phyloP scores from a whole-genome alignment of 768 basidiomycete species.

The Polyporus arcularius region DNA sequence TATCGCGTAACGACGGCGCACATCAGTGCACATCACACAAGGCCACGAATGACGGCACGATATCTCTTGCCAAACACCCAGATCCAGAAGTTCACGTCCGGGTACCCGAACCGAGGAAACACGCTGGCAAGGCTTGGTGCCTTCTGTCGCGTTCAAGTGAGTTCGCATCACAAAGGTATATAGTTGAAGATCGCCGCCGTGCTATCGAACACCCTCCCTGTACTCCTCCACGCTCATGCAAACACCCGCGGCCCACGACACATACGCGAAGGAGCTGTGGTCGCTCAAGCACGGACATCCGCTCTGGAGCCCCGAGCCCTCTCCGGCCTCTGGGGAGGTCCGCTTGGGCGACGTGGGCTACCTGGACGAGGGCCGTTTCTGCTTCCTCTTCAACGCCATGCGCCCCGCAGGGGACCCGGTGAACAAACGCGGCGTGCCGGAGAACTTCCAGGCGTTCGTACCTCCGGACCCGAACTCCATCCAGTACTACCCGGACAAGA shows the following conservation, averaged over 20 bases:
- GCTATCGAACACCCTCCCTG: too few relatives aligned
- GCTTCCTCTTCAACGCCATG: slow-evolving; percentile 10
- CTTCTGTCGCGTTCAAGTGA: background rate
- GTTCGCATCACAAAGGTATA: too few relatives aligned
- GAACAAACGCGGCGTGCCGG: background rate
- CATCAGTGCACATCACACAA: too few relatives aligned
- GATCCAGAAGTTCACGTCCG: slow-evolving; percentile 99
- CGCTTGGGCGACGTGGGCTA: slow-evolving; percentile 18
- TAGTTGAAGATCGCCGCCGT: too few relatives aligned
- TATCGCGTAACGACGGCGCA: too few relatives aligned
- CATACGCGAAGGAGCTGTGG: slow-evolving; percentile 15
- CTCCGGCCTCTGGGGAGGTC: background rate
- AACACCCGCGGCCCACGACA: background rate
- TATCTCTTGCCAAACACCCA: slow-evolving; percentile 98
- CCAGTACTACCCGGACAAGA: background rate
- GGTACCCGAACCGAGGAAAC: slow-evolving; percentile 94
- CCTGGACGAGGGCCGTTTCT: slow-evolving; percentile 6
- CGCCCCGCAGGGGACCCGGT: background rate
- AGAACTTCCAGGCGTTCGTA: background rate
- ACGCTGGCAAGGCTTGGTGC: slow-evolving; percentile 81
- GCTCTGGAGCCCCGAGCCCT: slow-evolving; percentile 5
- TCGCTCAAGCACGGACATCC: slow-evolving; percentile 6
- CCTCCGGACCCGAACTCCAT: background rate
- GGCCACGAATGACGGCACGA: slow-evolving; percentile 84
- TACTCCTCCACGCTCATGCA: too few relatives aligned